Evolutionary conservation across 2,329 filamentous ascomycete species (phyloP), one percentile per base, ranked within the genome.

Genomic region (Alternaria hordeiaustralica): DNA sequence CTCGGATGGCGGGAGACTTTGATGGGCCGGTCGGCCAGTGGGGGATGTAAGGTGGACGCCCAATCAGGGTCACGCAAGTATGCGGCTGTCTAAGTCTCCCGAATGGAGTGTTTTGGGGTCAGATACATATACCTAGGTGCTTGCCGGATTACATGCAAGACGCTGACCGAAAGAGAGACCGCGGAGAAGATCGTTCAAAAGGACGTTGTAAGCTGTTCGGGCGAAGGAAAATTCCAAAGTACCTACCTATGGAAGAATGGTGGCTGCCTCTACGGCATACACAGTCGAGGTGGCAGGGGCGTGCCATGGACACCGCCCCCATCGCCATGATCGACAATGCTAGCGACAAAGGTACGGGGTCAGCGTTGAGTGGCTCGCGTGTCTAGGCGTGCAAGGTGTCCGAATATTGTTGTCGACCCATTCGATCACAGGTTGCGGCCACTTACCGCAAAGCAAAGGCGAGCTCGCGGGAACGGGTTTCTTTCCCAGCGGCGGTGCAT

Each of bases 401-500:
- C 20, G 26, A n/a, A 50, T 25, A 50, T 20, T 49, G 28, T 21
- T 46, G 53, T 23, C 33, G 43, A 54, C 61, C 30, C 30, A 47
- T 28, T 55, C 33, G 55, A 55, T 15, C 28, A 36, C 56, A 54
- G 49, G 33, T 61, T 23, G 49, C 33, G 41, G 51, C 20, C 23
- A 25, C 43, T 51, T 50, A 55, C 60, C 44, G 60, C 61, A 56
- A 50, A 56, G 36, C 45, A 30, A 56, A 20, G 60, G 51, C 45
- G 56, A 55, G n/a, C 15, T 47, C 60, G 63, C 65, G 69, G 69
- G 56, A 62, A 50, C 69, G 69, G 69, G 58, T 58, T 62, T 23
- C n/a, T 59, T 60, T 56, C 67, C 65, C 58, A 60, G 45, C 26
- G 51, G 63, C n/a, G 45, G 45, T 65, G 55, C 50, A 61, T 67